A percentile compares a stretch with the other conserved stretches of the same genome.
phyloP scores from a whole-genome alignment of 2,329 filamentous ascomycete genomes.

The Sarocladium oryzae region DNA sequence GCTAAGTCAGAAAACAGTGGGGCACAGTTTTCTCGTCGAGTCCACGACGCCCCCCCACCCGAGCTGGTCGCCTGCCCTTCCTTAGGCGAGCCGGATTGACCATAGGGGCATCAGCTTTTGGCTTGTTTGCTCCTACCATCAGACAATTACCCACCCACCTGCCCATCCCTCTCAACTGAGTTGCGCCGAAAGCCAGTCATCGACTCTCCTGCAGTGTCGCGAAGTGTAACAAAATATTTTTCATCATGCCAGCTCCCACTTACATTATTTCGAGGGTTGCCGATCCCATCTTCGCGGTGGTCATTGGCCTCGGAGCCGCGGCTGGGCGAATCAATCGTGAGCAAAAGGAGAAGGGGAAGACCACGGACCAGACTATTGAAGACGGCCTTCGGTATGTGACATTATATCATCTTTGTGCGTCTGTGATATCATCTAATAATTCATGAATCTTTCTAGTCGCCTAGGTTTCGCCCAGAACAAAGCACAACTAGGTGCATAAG shows the following conservation, averaged over 20 bases:
- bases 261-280: constrained; percentile 55
- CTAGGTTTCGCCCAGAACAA: constrained; percentile 20
- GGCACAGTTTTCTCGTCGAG: too few species aligned
- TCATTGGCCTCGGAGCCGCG: constrained; percentile 50
- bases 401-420: background rate
- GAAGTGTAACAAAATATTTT: too few species aligned
- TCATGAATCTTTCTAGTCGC: constrained; percentile 16
- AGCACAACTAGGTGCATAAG: constrained; percentile 1
- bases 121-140: too few species aligned
- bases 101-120: too few species aligned
- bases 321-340: constrained; percentile 53
- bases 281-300: constrained; percentile 52
- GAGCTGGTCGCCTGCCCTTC: background rate
- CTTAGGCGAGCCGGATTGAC: too few species aligned
- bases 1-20: constrained; percentile 4
- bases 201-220: too few species aligned
- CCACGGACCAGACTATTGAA: constrained; percentile 42
- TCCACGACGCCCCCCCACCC: too few species aligned
- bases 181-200: too few species aligned
- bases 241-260: constrained; percentile 43
- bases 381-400: constrained; percentile 36
- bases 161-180: too few species aligned
- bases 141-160: too few species aligned
- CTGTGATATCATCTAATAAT: background rate
- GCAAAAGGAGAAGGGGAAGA: constrained; percentile 50